A percentile compares a stretch with the other conserved stretches of the same genome.
Evolutionary conservation across 75 land plant genomes (phyloP).

Genomic region (Selaginella tamariscina): DNA sequence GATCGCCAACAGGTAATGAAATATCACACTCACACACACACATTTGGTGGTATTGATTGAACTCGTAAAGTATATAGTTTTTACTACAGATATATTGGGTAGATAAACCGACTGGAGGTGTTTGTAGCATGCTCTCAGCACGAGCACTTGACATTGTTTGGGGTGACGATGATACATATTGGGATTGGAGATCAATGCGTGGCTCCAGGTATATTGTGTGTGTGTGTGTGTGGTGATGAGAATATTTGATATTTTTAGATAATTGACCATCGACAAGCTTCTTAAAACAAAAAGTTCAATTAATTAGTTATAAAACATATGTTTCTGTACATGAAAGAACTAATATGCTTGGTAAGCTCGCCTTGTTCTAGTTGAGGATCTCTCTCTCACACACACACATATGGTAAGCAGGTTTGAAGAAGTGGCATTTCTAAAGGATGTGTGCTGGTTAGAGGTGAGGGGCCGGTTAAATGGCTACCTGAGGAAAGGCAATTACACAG

Average conservation of each 20-base stretch:
- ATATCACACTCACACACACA: too few relatives aligned
- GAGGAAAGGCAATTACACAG: not conserved
- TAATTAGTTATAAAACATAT: too few relatives aligned
- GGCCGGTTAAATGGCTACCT: not conserved
- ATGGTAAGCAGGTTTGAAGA: slow-evolving; percentile 6
- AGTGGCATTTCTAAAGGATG: slow-evolving; percentile 1
- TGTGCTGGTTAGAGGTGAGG: slow-evolving; percentile 2
- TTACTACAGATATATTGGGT: slow-evolving; percentile 2
- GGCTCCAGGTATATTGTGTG: slow-evolving; percentile 1
- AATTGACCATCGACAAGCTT: too few relatives aligned
- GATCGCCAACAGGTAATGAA: not conserved
- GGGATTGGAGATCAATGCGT: not conserved
- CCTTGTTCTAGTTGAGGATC: too few relatives aligned
- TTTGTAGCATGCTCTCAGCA: not conserved
- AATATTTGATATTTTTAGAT: too few relatives aligned
- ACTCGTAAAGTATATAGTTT: too few relatives aligned
- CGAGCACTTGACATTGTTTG: not conserved
- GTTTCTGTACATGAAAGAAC: too few relatives aligned
- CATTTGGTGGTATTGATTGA: too few relatives aligned
- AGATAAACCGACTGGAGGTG: slow-evolving; percentile 1
- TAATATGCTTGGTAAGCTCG: too few relatives aligned
- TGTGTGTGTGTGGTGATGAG: too few relatives aligned
- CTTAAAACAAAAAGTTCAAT: too few relatives aligned
- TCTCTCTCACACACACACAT: too few relatives aligned
- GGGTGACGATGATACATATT: not conserved